Evolutionary conservation across 441 rosid genomes (phyloP), one percentile per base, ranked within the genome.

Genomic region (Euphorbia celastroides): DNA sequence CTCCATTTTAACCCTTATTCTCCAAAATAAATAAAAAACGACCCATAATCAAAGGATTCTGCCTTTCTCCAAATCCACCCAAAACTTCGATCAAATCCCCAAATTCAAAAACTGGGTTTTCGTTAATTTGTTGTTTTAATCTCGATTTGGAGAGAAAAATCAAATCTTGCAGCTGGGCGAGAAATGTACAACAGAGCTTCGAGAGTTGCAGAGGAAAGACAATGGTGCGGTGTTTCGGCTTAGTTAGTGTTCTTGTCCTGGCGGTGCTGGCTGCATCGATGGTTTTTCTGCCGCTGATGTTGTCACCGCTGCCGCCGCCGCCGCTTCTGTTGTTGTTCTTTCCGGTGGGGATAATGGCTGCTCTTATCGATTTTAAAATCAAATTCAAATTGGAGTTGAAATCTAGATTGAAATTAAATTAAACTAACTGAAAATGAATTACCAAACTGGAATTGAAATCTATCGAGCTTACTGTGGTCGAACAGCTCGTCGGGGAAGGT

Each of bases 241-340:
- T 58, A 23, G 70, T 65, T 27, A 73, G 78, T 34, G 46, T 74
- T 11, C 16, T 68, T 30, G 13, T 82, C 16, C 48, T 82, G 66
- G 70, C 51, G 28, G 71, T 38, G 31, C 56, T 80, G 22, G 76
- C 86, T 16, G 77, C 60, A 6, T 78, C 79, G 2, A 74, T 82
- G 82, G 57, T 64, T 74, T 63, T 80, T 50, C 59, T 78, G 56
- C 86, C 86, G 6, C 56, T 82, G 72, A 6, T 80, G 28, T 66
- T 82, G 48, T 86, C 88, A 13, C 86, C 88, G 20, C 44, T 84
- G 38, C 84, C 88, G 41, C 88, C 88, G 4, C 86, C 88, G 2
- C 88, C 88, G 0, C 14, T 76, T 62, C 46, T 84, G 72, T 74
- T 84, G 38, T 68, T 84, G 62, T 71, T 81, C 61, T 84, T 81